Evolutionary conservation across 2,329 filamentous ascomycete genomes (phyloP).

Genomic region (Acarospora socialis): DNA sequence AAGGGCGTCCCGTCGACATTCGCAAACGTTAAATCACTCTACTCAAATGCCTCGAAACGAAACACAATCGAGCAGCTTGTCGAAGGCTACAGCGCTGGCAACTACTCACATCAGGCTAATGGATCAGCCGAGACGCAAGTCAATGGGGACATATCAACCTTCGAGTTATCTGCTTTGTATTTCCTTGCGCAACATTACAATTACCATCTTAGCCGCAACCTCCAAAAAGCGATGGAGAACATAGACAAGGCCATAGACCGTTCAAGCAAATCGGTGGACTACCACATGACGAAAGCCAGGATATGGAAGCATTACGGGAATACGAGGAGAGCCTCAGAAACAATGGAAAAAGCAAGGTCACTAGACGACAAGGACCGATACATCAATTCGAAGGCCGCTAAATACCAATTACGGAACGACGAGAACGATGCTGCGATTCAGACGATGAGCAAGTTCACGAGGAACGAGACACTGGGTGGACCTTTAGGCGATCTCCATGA

Average conservation of each 20-base stretch:
- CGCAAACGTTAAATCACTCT: slow-evolving; percentile 89
- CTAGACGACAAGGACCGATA: slow-evolving; percentile 86
- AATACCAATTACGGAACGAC: slow-evolving; percentile 89
- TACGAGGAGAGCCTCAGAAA: slow-evolving; percentile 60
- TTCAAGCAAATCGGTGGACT: slow-evolving; percentile 71
- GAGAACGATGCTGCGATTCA: slow-evolving; percentile 74
- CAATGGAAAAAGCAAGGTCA: slow-evolving; percentile 75
- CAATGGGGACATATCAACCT: slow-evolving; percentile 43
- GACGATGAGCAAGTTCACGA: slow-evolving; percentile 87
- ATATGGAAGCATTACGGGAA: slow-evolving; percentile 88
- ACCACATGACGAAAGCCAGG: slow-evolving; percentile 86
- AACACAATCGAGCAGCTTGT: slow-evolving; percentile 61
- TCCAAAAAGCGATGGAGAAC: slow-evolving; percentile 65
- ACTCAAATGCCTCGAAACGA: slow-evolving; percentile 63
- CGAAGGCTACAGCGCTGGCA: slow-evolving; percentile 58
- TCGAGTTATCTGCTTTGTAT: slow-evolving; percentile 69
- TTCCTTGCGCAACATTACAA: slow-evolving; percentile 97
- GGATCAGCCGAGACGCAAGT: slow-evolving; percentile 31
- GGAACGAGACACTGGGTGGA: slow-evolving; percentile 76
- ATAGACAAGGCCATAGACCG: slow-evolving; percentile 72
- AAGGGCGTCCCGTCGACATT: slow-evolving; percentile 94
- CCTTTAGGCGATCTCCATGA: slow-evolving; percentile 83
- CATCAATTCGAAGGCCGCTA: slow-evolving; percentile 96
- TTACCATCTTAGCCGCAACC: slow-evolving; percentile 73
- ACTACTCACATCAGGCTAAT: slow-evolving; percentile 31